These are phyloP conservation scores for Stentor coeruleus DNA, from an alignment of 73 alveolate species.

Conservation along the genomic window DNA sequence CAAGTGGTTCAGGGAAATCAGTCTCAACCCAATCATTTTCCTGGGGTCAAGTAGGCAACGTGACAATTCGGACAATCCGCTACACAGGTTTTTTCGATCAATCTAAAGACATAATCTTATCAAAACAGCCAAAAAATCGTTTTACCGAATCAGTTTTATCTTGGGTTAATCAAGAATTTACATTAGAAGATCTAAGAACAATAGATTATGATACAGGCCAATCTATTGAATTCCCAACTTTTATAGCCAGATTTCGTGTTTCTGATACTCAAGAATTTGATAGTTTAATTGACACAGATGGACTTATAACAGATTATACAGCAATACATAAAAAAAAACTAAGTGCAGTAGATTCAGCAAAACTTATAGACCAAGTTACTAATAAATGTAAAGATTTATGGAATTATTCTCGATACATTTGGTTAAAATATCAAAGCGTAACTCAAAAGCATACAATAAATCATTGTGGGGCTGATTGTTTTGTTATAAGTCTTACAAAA, in stretches of 20 bases:
- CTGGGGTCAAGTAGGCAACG: constrained; percentile 4
- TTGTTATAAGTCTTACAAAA: background rate
- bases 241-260: background rate
- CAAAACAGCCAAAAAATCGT: background rate
- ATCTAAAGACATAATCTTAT: background rate
- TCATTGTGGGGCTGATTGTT: background rate
- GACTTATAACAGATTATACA: background rate
- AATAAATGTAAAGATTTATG: background rate
- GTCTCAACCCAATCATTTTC: background rate
- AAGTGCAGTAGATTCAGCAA: background rate
- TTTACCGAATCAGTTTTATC: background rate
- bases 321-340: background rate
- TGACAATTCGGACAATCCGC: background rate
- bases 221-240: background rate
- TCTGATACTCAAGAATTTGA: background rate
- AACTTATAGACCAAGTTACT: background rate
- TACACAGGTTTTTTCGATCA: background rate
- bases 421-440: background rate
- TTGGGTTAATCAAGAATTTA: background rate
- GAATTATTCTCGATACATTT: background rate
- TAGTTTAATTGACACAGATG: background rate
- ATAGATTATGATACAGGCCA: background rate
- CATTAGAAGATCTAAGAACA: background rate
- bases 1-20: background rate
- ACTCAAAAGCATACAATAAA: no score